A percentile compares a stretch with the other conserved stretches of the same genome.
Evolutionary conservation across 2,329 filamentous ascomycete species (phyloP).

Genomic region (Trichoderma sp.): DNA sequence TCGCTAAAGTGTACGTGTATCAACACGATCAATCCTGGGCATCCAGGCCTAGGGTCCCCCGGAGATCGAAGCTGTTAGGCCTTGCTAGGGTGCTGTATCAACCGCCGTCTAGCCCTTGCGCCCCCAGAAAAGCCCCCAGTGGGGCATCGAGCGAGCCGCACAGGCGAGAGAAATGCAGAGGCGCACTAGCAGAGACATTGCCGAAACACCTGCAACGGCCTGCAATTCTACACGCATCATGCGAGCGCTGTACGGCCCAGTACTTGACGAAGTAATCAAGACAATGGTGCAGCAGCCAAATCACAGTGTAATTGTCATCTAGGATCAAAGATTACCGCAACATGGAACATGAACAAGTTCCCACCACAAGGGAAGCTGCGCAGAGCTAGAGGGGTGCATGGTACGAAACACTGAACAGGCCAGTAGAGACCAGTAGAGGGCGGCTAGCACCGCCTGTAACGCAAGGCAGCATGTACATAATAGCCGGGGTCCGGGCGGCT

Average conservation of each 20-base stretch:
- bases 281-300: not conserved
- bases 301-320: not conserved
- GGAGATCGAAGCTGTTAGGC: not conserved
- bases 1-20: not conserved
- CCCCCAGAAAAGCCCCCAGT: constrained; percentile 20
- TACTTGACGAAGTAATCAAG: not conserved
- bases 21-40: not conserved
- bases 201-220: not conserved
- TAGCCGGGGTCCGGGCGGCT: constrained; percentile 11
- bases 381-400: constrained; percentile 15
- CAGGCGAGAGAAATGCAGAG: constrained; percentile 11
- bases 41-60: constrained; percentile 8
- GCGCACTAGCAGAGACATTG: constrained; percentile 10
- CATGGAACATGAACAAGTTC: not conserved
- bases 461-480: not conserved
- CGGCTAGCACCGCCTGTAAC: not conserved
- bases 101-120: not conserved
- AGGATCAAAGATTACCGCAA: too few relatives aligned
- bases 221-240: not conserved
- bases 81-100: not conserved
- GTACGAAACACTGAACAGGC: not conserved
- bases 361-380: not conserved
- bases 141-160: constrained; percentile 14
- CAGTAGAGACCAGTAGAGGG: not conserved
- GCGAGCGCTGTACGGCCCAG: not conserved